Percentiles rank a stretch among this genome's conserved stretches.
phyloP scores from a whole-genome alignment of 2,329 filamentous ascomycete species.

The Neurospora sp. region DNA sequence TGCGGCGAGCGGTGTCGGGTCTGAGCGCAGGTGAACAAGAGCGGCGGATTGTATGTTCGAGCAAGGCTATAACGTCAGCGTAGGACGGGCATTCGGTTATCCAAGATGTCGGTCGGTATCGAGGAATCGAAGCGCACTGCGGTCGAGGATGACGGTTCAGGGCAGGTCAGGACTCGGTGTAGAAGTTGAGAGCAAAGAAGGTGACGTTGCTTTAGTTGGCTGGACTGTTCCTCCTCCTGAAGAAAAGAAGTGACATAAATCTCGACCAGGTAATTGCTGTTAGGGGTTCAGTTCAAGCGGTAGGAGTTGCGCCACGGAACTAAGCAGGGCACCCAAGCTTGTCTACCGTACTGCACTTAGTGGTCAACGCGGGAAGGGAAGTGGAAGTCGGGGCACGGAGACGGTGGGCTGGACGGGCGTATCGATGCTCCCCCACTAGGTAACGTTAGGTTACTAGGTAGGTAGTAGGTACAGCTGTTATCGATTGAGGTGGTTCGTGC shows the following conservation, averaged over 20 bases:
- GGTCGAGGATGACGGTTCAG: not conserved
- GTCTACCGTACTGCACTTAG: not conserved
- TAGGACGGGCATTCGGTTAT: constrained; percentile 4
- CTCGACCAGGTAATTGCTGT: not conserved
- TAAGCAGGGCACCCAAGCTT: not conserved
- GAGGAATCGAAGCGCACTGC: not conserved
- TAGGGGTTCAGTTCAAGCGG: not conserved
- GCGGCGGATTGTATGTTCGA: constrained; percentile 1
- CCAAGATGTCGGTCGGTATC: not conserved
- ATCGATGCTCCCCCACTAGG: not conserved
- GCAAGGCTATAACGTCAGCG: not conserved
- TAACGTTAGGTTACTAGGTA: not conserved
- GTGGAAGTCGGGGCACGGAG: not conserved
- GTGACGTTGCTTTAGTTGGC: not conserved
- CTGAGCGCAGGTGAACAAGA: constrained; percentile 1
- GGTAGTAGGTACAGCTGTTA: not conserved
- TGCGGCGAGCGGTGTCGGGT: constrained; percentile 8
- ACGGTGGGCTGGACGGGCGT: not conserved
- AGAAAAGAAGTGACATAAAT: not conserved
- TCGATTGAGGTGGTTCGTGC: not conserved
- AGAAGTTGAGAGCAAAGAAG: not conserved
- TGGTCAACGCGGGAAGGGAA: not conserved
- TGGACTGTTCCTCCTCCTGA: not conserved
- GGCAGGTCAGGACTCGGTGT: not conserved
- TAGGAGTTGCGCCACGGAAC: not conserved